Base-by-base conservation (phyloP, 768 basidiomycete species). In the Hericium rajendrae region DNA sequence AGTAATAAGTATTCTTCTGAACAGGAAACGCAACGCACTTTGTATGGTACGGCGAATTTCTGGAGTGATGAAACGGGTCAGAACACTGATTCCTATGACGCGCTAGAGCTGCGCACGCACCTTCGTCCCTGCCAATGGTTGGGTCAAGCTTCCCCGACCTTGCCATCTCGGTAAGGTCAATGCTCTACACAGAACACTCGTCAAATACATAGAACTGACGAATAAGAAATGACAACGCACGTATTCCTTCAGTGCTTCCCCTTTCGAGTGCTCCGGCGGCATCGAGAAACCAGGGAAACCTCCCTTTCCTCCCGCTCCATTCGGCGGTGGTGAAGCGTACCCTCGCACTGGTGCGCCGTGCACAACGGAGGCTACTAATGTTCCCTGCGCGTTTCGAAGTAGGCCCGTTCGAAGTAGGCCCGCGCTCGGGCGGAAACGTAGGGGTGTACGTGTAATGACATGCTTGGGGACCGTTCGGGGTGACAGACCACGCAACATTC, bases 11-110 rank as follows among this genome's bases (percentile, higher is more conserved):
- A 54, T 24, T 49, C 4, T 16, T 50, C 4, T 26, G 5, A 26
- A 26, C 6, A 24, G 4, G 37, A 16, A 40, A 13, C 16, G 48
- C 16, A 15, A 70, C 84, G 70, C 62, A 89, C 90, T 94, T 71
- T 95, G 93, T 58, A 95, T 86, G 1, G 92, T 94, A 51, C 93
- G 76, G 9, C 91, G 80, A 60, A 95, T 95, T 72, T 95, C 92
- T 78, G 66, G 16, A 24, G 6, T 20, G 26, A 13, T 4, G 51
- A 15, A 13, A 16, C 8, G 22, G 15, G 15, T 4, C 15, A 20
- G 40, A 53, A 10, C 3, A 28, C 26, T 4, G 10, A 40, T 16
- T 13, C 15, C 28, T 26, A 16, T 11, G 11, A 4, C 10, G 22
- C 32, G 39, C 2, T 10, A 26, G 3, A 26, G 43, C n/a, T 24